Conservation (phyloP, 306 rosid species). For the Senna tora region DNA sequence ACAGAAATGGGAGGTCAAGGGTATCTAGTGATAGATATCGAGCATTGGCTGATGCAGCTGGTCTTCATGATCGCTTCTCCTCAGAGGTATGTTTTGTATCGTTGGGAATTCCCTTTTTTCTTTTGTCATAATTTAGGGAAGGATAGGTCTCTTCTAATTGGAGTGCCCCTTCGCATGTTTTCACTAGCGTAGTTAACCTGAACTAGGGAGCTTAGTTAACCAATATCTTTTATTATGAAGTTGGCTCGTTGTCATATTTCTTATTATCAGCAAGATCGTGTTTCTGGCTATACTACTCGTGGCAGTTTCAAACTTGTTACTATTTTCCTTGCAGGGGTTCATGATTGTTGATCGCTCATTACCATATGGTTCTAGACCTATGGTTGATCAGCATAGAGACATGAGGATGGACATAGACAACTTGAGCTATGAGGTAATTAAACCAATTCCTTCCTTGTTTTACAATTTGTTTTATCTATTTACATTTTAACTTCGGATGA, state of each 20-base stretch:
- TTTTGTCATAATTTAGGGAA: slow-evolving; percentile 29
- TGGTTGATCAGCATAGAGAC: slow-evolving; percentile 79
- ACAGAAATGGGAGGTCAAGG: slow-evolving; percentile 56
- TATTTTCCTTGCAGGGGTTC: slow-evolving; percentile 60
- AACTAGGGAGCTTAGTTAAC: too few relatives aligned
- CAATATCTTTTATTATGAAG: neutral
- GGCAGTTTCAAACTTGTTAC: slow-evolving; percentile 8
- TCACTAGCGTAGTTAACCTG: slow-evolving; percentile 14
- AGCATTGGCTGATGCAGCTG: slow-evolving; percentile 29
- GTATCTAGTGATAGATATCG: slow-evolving; percentile 47
- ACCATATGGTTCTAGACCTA: slow-evolving; percentile 64
- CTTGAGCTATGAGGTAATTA: slow-evolving; percentile 81
- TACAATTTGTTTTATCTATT: neutral
- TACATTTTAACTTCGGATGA: slow-evolving; percentile 8
- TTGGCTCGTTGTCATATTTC: neutral
- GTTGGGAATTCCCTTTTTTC: neutral
- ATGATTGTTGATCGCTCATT: slow-evolving; percentile 68
- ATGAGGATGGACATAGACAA: slow-evolving; percentile 85
- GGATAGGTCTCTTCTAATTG: slow-evolving; percentile 1
- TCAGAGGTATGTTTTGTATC: slow-evolving; percentile 46
- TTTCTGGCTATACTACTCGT: slow-evolving; percentile 6
- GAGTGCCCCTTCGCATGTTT: slow-evolving; percentile 13
- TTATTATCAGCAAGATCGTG: slow-evolving; percentile 10
- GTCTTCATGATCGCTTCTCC: slow-evolving; percentile 43
- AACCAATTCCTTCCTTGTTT: slow-evolving; percentile 13